Base-by-base conservation (phyloP, 2,329 filamentous ascomycete genomes). In the Botrytis galanthina region DNA sequence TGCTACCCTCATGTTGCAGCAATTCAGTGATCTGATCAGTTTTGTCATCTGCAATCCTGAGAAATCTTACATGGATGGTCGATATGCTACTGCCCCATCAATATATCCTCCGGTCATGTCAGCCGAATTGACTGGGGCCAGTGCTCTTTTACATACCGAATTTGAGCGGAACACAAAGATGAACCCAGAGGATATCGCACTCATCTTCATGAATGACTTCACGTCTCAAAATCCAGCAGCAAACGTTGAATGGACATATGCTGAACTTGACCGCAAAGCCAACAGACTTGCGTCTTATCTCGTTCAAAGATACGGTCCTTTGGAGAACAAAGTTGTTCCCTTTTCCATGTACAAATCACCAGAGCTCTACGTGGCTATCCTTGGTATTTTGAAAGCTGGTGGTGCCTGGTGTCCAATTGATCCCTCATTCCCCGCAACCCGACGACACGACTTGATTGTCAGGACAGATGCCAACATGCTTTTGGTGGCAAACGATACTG, bases 361-460 rank as follows among this genome's bases (percentile, higher is more conserved):
- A 80, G 32, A 74, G 73, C 79, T 80, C 3, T 81, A 80, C 71
- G 76, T 80, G 3, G 73, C 80, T 20, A 79, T 81, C 29, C 74
- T 80, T 32, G 81, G 78, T 12, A 81, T 82, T 57, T 77, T 82
- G 73, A 81, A 80, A 57, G 79, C 80, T 2, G 81, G 81, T n/a
- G 81, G 81, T 71, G 77, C 76, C 1, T 82, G 81, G 75, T 76
- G 82, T n/a, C 81, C 81, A 3, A 80, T 82, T 29, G 81, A 80
- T 59, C 79, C 82, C 48, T 78, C 75, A 18, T 75, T 81, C 35
- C 70, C 70, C 18, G 22, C 29, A 64, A 46, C 54, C 9, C 66
- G 66, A 18, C 44, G 70, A 48, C 37, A 71, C 42, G 37, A 57
- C 42, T 59, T 72, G 18, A 72, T 72, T 57, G 32, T 64, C 6